Conservation (phyloP, 345 rosid species). For the Litchi chinensis region DNA sequence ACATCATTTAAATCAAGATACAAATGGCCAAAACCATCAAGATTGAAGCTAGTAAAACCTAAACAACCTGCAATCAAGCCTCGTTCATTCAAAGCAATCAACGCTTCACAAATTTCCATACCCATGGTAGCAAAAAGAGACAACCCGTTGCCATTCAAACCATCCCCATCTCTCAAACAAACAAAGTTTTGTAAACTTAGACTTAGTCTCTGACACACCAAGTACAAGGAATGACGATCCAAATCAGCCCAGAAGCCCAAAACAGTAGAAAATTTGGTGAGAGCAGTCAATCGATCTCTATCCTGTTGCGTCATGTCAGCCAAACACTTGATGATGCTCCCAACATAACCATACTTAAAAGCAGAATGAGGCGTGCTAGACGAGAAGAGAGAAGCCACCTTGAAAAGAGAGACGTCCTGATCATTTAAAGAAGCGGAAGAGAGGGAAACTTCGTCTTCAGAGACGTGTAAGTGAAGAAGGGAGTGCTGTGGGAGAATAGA, state of each 20-base stretch:
- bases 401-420: constrained; percentile 33
- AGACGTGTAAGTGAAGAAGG: constrained; percentile 27
- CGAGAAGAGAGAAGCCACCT: constrained; percentile 38
- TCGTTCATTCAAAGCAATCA: constrained; percentile 54
- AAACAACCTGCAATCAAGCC: constrained; percentile 62
- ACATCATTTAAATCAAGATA: constrained; percentile 55
- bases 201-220: constrained; percentile 56
- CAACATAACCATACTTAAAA: constrained; percentile 51
- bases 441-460: constrained; percentile 19
- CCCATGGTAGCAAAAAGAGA: constrained; percentile 57
- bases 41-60: constrained; percentile 51
- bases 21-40: constrained; percentile 65
- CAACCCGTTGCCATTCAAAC: constrained; percentile 35
- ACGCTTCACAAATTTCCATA: constrained; percentile 76
- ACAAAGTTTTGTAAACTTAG: constrained; percentile 29
- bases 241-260: constrained; percentile 85
- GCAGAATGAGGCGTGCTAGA: constrained; percentile 33
- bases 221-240: constrained; percentile 53
- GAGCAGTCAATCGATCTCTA: constrained; percentile 48
- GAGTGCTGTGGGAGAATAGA: constrained; percentile 53
- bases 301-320: constrained; percentile 48
- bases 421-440: constrained; percentile 22
- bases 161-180: constrained; percentile 26
- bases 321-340: constrained; percentile 56
- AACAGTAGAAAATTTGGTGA: constrained; percentile 47